Base-by-base conservation (phyloP, 139 green algal species). In the Coelastrella sp. region DNA sequence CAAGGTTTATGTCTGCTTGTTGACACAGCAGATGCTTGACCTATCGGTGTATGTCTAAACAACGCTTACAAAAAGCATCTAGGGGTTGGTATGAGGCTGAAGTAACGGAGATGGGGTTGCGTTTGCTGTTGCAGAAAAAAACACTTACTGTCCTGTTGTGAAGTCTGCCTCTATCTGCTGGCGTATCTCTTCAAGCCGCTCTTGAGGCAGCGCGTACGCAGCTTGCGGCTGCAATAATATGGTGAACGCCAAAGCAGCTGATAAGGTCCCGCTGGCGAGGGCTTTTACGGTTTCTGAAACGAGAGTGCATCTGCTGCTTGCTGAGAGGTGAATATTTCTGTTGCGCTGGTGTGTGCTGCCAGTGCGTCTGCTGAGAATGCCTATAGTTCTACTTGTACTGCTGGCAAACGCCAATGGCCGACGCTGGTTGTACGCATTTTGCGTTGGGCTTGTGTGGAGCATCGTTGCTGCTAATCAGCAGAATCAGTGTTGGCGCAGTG, bases 81-180 rank as follows among this genome's bases (percentile, higher is more conserved):
- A 1, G 3, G 1, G 35, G 35, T 49, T 49, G 35, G 35, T 49
- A 49, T 3, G 35, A 49, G 35, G 35, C 35, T 49, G 35, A 49
- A 49, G 35, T 49, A 49, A 49, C 35, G 35, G 35, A 49, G 35
- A 49, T 49, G 35, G 35, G 35, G 35, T 5, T 49, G 3, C 35
- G 35, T 49, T 49, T 49, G 35, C 35, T 49, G 35, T 49, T 49
- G 35, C 35, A 49, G 35, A 3, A 49, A n/a, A 17, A 11, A 19
- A 24, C 24, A 81, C 74, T 76, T 76, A 80, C 78, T 83, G 78
- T 58, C 82, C 61, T 61, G 63, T 15, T 65, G 61, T 63, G 17
- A 87, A 87, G 82, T 87, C 82, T 25, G 20, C 61, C 8, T 78
- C 82, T 14, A 87, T 87, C 10, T 66, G 14, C 7, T 87, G 82